Evolutionary conservation across 495 filamentous ascomycete genomes (phyloP).

Genomic region (Neurospora sp.): DNA sequence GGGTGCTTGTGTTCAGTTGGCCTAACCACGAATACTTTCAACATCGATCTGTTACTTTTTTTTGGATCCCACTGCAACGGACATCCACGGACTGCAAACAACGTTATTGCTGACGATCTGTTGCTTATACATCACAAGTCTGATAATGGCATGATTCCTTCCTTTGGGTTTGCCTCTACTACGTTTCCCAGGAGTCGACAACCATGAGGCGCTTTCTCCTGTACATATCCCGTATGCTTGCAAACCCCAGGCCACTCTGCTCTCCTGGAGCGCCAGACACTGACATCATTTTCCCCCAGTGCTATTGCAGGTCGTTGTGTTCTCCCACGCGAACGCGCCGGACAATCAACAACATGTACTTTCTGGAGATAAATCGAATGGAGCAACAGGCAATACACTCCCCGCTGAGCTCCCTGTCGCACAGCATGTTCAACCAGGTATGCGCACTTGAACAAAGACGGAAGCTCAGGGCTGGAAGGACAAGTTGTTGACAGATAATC

Average conservation of each 20-base stretch:
- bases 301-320: conserved; percentile 35
- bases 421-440: conserved; percentile 21
- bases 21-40: not conserved
- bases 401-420: conserved; percentile 19
- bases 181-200: conserved; percentile 11
- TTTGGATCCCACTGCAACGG: not conserved
- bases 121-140: not conserved
- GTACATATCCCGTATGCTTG: conserved; percentile 32
- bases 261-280: conserved; percentile 5
- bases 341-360: conserved; percentile 25
- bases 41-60: not conserved
- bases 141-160: not conserved
- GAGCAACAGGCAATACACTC: conserved; percentile 15
- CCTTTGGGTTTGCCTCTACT: not conserved
- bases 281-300: conserved; percentile 18
- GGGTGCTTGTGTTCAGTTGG: not conserved
- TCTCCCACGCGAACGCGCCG: conserved; percentile 23
- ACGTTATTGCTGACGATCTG: not conserved
- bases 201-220: conserved; percentile 32
- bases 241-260: not conserved
- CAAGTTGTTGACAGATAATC: conserved; percentile 5
- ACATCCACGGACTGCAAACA: not conserved
- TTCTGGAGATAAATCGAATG: conserved; percentile 11
- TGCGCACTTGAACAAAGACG: not conserved
- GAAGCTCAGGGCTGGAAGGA: not conserved